Percentiles rank a stretch among this genome's conserved stretches.
Conservation (phyloP, 805 yeast species). For the Millerozyma miso region DNA sequence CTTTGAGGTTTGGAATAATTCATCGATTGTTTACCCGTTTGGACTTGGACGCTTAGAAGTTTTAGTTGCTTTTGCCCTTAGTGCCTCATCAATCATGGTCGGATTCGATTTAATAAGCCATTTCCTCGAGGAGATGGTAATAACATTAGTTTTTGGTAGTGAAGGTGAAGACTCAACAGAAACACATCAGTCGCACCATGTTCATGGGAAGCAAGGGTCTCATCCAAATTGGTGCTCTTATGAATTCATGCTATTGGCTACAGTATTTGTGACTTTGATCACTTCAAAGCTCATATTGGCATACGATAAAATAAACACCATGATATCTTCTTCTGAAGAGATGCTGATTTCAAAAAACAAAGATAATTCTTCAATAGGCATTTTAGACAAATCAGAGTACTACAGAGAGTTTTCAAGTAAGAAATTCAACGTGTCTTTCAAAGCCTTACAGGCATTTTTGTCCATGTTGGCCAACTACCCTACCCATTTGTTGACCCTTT, state of each 20-base stretch:
- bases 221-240: conserved; percentile 27
- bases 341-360: conserved; percentile 5
- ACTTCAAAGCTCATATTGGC: conserved; percentile 34
- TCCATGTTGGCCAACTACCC: conserved; percentile 31
- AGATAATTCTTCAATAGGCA: conserved; percentile 7
- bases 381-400: neutral
- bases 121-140: conserved; percentile 70
- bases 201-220: conserved; percentile 27
- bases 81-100: conserved; percentile 81
- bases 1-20: conserved; percentile 85
- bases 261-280: conserved; percentile 24
- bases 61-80: conserved; percentile 78
- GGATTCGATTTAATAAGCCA: conserved; percentile 89
- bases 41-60: conserved; percentile 92
- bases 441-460: conserved; percentile 8
- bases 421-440: neutral
- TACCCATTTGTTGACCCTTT: conserved; percentile 43
- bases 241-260: conserved; percentile 19
- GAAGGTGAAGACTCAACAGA: conserved; percentile 13
- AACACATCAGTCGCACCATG: conserved; percentile 36
- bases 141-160: conserved; percentile 30
- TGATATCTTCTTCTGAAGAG: conserved; percentile 23
- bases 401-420: neutral
- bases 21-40: conserved; percentile 83
- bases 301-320: conserved; percentile 28